Evolutionary conservation across 208 protist genomes (phyloP).

Genomic region (Lotmaria passim): DNA sequence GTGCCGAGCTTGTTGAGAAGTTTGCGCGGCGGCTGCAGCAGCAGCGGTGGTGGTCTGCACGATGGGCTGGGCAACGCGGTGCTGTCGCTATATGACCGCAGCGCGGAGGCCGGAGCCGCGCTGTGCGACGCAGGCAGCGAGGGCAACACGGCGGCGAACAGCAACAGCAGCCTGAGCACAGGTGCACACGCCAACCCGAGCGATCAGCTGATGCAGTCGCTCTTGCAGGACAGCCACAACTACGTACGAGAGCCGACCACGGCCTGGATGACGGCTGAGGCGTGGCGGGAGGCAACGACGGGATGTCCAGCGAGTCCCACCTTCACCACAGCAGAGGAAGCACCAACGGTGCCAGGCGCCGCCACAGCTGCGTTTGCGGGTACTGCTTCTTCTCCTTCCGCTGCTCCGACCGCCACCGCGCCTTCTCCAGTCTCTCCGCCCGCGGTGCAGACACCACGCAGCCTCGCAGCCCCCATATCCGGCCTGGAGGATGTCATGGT

Average conservation of each 20-base stretch:
- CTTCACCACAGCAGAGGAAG: neutral
- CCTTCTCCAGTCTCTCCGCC: neutral
- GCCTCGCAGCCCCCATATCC: neutral
- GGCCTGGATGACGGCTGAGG: slow-evolving; percentile 37
- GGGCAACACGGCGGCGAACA: neutral
- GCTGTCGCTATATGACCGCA: slow-evolving; percentile 33
- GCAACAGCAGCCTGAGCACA: neutral
- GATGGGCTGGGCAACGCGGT: slow-evolving; percentile 6
- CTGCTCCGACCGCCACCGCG: neutral
- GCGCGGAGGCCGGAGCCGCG: slow-evolving; percentile 21
- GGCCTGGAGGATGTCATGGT: slow-evolving; percentile 13
- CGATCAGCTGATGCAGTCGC: slow-evolving; percentile 33
- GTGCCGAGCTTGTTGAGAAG: slow-evolving; percentile 26
- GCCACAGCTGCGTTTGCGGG: neutral
- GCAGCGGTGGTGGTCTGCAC: slow-evolving; percentile 14
- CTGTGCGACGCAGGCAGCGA: neutral
- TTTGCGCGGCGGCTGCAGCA: no score
- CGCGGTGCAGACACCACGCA: neutral
- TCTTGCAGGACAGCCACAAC: slow-evolving; percentile 33
- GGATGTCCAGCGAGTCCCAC: neutral
- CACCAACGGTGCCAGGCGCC: neutral
- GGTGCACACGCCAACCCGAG: slow-evolving; percentile 6
- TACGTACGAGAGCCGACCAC: slow-evolving; percentile 24
- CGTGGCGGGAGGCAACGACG: slow-evolving; percentile 24
- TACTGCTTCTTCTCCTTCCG: neutral